Base-by-base conservation (phyloP, 2,329 filamentous ascomycete species). In the Saccharata proteae region DNA sequence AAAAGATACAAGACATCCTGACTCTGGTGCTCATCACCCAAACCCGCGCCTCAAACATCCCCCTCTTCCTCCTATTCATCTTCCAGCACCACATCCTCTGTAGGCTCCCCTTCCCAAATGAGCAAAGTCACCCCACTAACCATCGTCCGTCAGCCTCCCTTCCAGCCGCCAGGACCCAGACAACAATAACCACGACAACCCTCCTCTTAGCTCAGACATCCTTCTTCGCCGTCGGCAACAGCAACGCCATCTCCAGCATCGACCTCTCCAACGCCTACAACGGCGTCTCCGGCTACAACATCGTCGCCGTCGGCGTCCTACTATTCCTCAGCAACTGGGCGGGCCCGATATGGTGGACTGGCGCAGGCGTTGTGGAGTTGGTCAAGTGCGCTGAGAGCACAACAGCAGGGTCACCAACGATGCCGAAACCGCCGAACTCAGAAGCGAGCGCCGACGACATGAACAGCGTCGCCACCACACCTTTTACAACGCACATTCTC, bases 191-290 rank as follows among this genome's bases (percentile, higher is more conserved):
- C 4, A 71, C 76, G 7, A 77, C 80, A 0, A 73, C 72, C 6
- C 62, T 94, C 19, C 70, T 96, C 19, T 63, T 93, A 23, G 79
- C 92, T 43, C 77, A 86, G 57, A 65, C 74, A 20, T 77, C 79
- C 30, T 98, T 93, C 66, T 98, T 96, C 52, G 79, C 83, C 17
- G 74, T 84, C 40, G 90, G 86, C 15, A 85, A 85, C 50, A 83
- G 82, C 27, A 98, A 98, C 53, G 80, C 90, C 23, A 93, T 98
- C 43, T 93, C 86, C 9, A 88, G 81, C n/a, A 74, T 98, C 45
- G 86, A 96, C 49, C 69, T 98, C 13, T 92, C 84, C 5, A 93
- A 79, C 49, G 86, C 86, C 0, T 98, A 98, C 59, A 98, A 98
- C 47, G 90, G 90, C 39, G 68, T 98, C 21, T 71, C 69, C 29